Evolutionary conservation across 1,139 yeast species (phyloP), one percentile per base, ranked within the genome.

Genomic region (Pichia sorboxylosa): DNA sequence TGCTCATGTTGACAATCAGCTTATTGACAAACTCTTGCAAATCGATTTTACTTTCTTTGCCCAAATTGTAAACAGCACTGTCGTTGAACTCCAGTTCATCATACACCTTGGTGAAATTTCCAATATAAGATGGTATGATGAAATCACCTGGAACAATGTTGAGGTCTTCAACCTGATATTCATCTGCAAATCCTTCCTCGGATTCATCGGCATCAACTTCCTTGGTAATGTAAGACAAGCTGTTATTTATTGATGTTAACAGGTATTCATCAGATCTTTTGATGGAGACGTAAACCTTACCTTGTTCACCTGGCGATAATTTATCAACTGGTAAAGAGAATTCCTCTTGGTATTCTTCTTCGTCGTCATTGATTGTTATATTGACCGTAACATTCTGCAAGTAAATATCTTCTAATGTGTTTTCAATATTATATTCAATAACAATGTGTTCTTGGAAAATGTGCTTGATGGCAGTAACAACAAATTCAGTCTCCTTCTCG

Each of bases 401-500:
- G 29, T 80, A 68, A 36, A 77, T 71, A 44, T 77, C 87, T 30
- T 76, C 74, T 48, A 87, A 68, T 2, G 98, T 90, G 59, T 90
- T 92, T 41, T 78, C 71, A 45, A 92, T 73, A 45, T 80, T 74
- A 58, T 73, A 90, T 63, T 90, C 95, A 44, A 90, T 63, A 21
- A 90, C 92, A 51, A 85, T 61, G 55, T 84, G 81, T 26, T 72
- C 69, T 34, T 71, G 59, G 59, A 81, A 90, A 39, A 85, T 61
- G 56, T 87, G 97, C 57, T 83, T 85, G 36, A 82, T 67, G 23
- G 82, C 90, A 34, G 69, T 69, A 34, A 92, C 94, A 32, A 84
- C 90, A 54, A 85, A 85, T 58, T 90, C 99, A 43, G 93, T 85
- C 54, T 87, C 98, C 41, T 73, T 69, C 54, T 90, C 98, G 22